phyloP scores from a whole-genome alignment of 768 basidiomycete species.

The Collybia sordida region DNA sequence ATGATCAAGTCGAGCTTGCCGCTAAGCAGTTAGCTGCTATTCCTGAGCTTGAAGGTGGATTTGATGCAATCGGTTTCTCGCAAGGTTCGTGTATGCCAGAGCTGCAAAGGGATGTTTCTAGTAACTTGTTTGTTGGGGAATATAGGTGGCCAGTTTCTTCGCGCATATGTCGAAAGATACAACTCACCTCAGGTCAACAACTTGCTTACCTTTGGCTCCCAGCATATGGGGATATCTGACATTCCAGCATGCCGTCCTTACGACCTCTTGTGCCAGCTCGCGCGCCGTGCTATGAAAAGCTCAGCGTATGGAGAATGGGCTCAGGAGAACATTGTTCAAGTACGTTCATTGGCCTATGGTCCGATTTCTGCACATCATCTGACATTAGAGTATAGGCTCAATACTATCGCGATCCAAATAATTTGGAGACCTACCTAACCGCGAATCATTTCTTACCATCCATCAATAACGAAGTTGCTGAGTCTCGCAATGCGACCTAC shows the following conservation, averaged over 20 bases:
- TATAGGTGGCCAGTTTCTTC: slow-evolving; percentile 78
- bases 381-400: slow-evolving; percentile 57
- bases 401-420: slow-evolving; percentile 76
- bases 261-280: slow-evolving; percentile 71
- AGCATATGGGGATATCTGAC: slow-evolving; percentile 85
- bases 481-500: slow-evolving; percentile 58
- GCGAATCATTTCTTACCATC: slow-evolving; percentile 67
- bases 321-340: slow-evolving; percentile 75
- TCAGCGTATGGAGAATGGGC: slow-evolving; percentile 78
- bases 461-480: slow-evolving; percentile 77
- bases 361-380: not conserved
- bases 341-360: slow-evolving; percentile 18
- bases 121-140: not conserved
- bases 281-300: slow-evolving; percentile 55
- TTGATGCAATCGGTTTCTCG: slow-evolving; percentile 87
- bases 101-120: not conserved
- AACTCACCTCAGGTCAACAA: slow-evolving; percentile 76
- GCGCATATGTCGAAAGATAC: slow-evolving; percentile 79
- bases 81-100: slow-evolving; percentile 53
- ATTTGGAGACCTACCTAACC: slow-evolving; percentile 55
- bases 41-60: slow-evolving; percentile 65
- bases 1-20: slow-evolving; percentile 66
- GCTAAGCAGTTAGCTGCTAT: slow-evolving; percentile 63
- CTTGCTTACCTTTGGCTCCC: slow-evolving; percentile 84
- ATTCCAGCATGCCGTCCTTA: slow-evolving; percentile 61